Percentiles rank a stretch among this genome's conserved stretches.
Evolutionary conservation across 2,329 filamentous ascomycete genomes (phyloP).

Genomic region (Pseudogymnoascus sp.): DNA sequence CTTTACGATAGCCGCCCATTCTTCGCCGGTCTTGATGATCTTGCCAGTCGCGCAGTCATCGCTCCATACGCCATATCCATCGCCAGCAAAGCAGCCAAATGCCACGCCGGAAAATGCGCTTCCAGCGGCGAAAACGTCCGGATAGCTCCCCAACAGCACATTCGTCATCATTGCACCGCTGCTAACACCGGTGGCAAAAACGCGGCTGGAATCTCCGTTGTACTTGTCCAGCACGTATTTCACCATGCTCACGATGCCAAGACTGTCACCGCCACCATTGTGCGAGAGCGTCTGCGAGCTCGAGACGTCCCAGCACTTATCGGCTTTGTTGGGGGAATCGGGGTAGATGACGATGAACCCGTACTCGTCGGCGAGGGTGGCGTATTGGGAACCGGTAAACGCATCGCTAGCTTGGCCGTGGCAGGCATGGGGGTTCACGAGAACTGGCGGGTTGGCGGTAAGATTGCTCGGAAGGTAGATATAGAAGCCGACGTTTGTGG

Average conservation of each 20-base stretch:
- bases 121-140: constrained; percentile 40
- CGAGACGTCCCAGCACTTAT: constrained; percentile 49
- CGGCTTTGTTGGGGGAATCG: constrained; percentile 40
- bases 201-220: constrained; percentile 40
- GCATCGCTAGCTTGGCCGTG: constrained; percentile 43
- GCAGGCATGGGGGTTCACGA: constrained; percentile 47
- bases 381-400: constrained; percentile 44
- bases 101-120: constrained; percentile 38
- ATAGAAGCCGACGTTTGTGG: constrained; percentile 40
- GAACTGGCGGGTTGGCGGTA: constrained; percentile 39
- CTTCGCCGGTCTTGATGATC: constrained; percentile 34
- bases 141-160: constrained; percentile 40
- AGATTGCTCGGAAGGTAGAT: constrained; percentile 41
- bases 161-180: constrained; percentile 47
- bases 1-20: constrained; percentile 40
- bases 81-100: constrained; percentile 35
- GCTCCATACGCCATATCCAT: constrained; percentile 29
- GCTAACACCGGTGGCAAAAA: constrained; percentile 46
- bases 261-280: constrained; percentile 49
- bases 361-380: constrained; percentile 41
- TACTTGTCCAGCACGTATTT: constrained; percentile 46
- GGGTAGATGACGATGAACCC: constrained; percentile 53
- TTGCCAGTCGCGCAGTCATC: constrained; percentile 36
- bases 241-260: constrained; percentile 53
- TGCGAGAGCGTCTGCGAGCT: constrained; percentile 44